Evolutionary conservation across 140 eudicot species (phyloP).

Genomic region (Ambrosia hybrid): DNA sequence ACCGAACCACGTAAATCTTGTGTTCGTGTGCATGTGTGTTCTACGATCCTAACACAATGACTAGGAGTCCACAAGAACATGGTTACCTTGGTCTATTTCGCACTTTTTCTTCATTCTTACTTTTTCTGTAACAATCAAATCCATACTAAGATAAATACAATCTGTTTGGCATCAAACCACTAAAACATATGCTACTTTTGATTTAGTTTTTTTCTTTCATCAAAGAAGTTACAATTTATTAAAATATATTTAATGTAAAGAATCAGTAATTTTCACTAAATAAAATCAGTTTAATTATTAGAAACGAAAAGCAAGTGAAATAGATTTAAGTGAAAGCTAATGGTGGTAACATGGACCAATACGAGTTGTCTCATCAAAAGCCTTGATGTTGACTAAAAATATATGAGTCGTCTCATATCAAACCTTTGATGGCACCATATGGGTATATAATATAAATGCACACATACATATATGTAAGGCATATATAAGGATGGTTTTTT

Average conservation of each 20-base stretch:
- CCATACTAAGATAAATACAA: background rate
- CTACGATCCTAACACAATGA: background rate
- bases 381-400: constrained; percentile 30
- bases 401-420: no score
- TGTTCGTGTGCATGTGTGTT: no score
- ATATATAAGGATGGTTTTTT: no score
- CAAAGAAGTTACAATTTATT: background rate
- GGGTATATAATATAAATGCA: background rate
- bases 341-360: constrained; percentile 34
- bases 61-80: background rate
- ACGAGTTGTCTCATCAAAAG: constrained; percentile 35
- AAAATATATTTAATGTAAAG: constrained; percentile 4
- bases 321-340: constrained; percentile 15
- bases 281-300: constrained; percentile 8
- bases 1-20: no score
- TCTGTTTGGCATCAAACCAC: background rate
- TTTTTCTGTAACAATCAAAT: background rate
- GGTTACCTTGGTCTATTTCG: background rate
- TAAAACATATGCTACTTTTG: background rate
- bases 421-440: background rate
- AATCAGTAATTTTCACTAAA: constrained; percentile 3
- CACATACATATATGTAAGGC: no score
- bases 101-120: background rate
- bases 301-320: background rate
- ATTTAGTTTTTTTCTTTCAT: background rate